Evolutionary conservation across 2,329 filamentous ascomycete species (phyloP), one percentile per base, ranked within the genome.

Genomic region (Paracoccidioides brasiliensis): DNA sequence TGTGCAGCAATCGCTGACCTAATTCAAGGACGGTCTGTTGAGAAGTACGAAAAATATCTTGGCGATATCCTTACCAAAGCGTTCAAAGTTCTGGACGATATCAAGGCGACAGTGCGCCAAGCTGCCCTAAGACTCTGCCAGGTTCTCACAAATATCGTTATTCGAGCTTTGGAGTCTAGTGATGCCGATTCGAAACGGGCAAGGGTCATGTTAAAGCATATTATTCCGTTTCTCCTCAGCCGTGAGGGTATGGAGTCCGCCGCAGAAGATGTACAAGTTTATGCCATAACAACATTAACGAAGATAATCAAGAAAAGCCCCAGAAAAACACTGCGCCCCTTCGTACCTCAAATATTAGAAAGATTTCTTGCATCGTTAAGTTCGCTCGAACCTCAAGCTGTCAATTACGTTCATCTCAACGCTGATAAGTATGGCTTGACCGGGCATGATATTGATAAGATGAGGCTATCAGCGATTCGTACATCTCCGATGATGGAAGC

Each of bases 391-490:
- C 88, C 87, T 0, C 85, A 95, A 68, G 83, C 83, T 30, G 82
- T 97, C 64, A 96, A 96, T 64, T 97, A 95, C 67, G 78, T 95
- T 53, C 93, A 96, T 70, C 82, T 96, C 59, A 89, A 94, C 63
- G 88, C 89, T 0, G 84, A 82, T 46, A 85, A 86, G 59, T 87
- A 90, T 60, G 90, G 94, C 52, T 79, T 94, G 33, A 94, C 86
- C 0, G 84, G 89, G 49, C 89, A 95, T 61, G 84, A 91, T 64
- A 89, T 98, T 55, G 93, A 98, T 69, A 90, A 89, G 66, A 80
- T 90, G 69, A 80, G 93, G 55, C 82, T 93, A 12, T 84, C 81
- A 42, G 86, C 84, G 67, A 88, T 96, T 35, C 86, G 89, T 33
- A 82, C 82, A 53, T 95, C 89, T 14, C 91, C 93, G 0, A 83